Evolutionary conservation across 2,329 filamentous ascomycete species (phyloP), one percentile per base, ranked within the genome.

Genomic region (Rhynchosporium graminicola): DNA sequence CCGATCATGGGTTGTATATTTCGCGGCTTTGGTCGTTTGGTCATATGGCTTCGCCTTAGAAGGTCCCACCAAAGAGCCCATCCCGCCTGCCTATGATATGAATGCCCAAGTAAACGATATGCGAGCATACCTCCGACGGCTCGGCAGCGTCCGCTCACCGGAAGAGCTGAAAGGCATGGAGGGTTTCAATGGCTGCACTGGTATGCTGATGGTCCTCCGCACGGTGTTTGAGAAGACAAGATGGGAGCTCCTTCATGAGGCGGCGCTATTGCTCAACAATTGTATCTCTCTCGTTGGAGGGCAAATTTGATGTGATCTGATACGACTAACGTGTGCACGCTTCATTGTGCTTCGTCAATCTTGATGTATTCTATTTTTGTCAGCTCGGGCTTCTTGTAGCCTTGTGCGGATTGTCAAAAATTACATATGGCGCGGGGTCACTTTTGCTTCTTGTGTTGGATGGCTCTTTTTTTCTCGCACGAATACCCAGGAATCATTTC

Each of bases 1-100:
- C 72, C 83, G 95, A 15, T 91, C 94, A 0, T 99, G 95, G 94
- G 92, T 97, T 10, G 80, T 98, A 57, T 99, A 97, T 76, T 96
- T 97, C 73, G 91, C 95, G 0, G 87, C 88, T 0, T 82, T 99
- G 13, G 91, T 97, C 28, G 90, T 98, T 0, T 99, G 95, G 95
- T 92, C 87, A 64, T 99, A 98, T 71, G 94, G 93, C 2, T 97
- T 87, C 73, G 92, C 94, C 0, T 80, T 96, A 26, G 95, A 98
- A 69, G 95, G 95, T 0, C 84, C 92, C 0, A 85, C 90, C 62
- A 78, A 82, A 6, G 77, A 76, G 3, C 72, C 77, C 2, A 69
- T 76, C 12, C 74, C 74, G 2, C 70, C 77, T 59, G 57, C 81
- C 77, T 69, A 77, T 78, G 26, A 85, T 90, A 61, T 76, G 74